Evolutionary conservation across 2,329 filamentous ascomycete genomes (phyloP).

Genomic region (Epichloe sibirici): DNA sequence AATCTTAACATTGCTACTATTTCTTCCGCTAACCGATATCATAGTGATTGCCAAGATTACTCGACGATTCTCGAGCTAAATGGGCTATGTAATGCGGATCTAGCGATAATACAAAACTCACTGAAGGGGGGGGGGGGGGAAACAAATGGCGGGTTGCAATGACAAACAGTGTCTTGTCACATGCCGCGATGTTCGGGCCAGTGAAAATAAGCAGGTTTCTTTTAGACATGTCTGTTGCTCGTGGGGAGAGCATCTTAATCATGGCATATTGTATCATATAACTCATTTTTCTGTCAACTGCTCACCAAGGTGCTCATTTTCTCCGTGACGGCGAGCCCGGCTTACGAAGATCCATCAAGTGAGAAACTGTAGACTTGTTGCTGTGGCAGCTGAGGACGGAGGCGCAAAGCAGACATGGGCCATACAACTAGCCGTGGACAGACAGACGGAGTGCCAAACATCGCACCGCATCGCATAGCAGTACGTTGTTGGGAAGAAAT

Average conservation of each 20-base stretch:
- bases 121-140: no score
- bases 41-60: conserved; percentile 92
- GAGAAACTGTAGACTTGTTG: background rate
- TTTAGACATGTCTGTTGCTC: background rate
- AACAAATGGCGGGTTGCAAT: background rate
- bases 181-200: background rate
- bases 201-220: background rate
- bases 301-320: background rate
- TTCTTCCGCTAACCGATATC: background rate
- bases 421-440: no score
- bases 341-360: no score
- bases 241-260: background rate
- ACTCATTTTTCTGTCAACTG: background rate
- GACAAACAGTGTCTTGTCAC: background rate
- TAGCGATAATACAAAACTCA: background rate
- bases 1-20: background rate
- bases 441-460: no score
- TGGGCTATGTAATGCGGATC: background rate
- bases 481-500: no score
- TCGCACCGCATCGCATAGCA: no score
- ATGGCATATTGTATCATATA: conserved; percentile 2
- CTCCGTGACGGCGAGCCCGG: background rate
- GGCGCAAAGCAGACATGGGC: no score
- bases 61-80: conserved; percentile 65
- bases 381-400: no score